These are phyloP conservation scores for Oemleria cerasiformis DNA, from an alignment of 306 rosid genomes.

Conservation along the genomic window DNA sequence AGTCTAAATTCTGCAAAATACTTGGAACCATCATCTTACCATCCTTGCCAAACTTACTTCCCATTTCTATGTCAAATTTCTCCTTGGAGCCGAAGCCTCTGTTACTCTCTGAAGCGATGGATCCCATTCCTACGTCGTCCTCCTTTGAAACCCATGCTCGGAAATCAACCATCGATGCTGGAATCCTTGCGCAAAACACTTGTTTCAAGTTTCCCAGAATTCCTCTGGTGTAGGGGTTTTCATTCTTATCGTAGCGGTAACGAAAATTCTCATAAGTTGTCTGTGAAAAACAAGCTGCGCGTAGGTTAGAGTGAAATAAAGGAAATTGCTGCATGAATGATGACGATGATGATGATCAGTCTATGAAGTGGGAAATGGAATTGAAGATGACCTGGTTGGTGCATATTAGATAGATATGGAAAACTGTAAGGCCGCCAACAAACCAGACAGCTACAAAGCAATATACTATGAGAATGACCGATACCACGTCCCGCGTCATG, in stretches of 20 bases:
- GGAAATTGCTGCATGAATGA: background rate
- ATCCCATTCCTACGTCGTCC: slow-evolving; percentile 34
- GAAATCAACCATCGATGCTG: slow-evolving; percentile 58
- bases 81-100: slow-evolving; percentile 52
- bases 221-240: slow-evolving; percentile 67
- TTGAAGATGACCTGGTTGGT: slow-evolving; percentile 65
- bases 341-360: too few relatives aligned
- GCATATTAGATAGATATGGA: slow-evolving; percentile 78
- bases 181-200: slow-evolving; percentile 65
- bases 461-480: slow-evolving; percentile 70
- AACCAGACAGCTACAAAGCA: slow-evolving; percentile 89
- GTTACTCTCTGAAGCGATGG: slow-evolving; percentile 42
- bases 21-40: slow-evolving; percentile 35
- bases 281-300: slow-evolving; percentile 32
- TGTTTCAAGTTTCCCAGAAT: slow-evolving; percentile 53
- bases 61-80: slow-evolving; percentile 54
- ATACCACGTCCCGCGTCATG: slow-evolving; percentile 52
- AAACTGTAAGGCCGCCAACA: slow-evolving; percentile 87
- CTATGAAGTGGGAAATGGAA: too few relatives aligned
- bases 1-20: slow-evolving; percentile 61
- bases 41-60: slow-evolving; percentile 45
- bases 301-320: slow-evolving; percentile 11
- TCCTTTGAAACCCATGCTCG: slow-evolving; percentile 57
- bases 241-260: slow-evolving; percentile 83
- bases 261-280: slow-evolving; percentile 94